Conservation (phyloP, 2,329 filamentous ascomycete species). For the Neofusicoccum kwambonambiense region DNA sequence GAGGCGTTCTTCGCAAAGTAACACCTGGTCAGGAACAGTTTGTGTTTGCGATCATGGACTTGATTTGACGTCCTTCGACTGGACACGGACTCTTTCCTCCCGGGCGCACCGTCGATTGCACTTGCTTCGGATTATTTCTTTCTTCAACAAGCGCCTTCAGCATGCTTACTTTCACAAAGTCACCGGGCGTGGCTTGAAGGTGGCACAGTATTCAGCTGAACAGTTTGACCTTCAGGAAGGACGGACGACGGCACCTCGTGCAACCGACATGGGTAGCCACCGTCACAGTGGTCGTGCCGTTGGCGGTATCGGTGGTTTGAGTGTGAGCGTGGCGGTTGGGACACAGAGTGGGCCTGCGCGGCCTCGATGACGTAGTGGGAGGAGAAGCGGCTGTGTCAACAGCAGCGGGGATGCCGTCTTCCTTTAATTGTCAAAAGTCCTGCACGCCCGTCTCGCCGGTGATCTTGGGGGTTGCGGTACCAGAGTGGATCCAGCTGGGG, state of each 20-base stretch:
- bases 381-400: neutral
- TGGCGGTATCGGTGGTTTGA: neutral
- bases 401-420: neutral
- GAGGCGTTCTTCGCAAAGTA: neutral
- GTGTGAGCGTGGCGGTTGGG: neutral
- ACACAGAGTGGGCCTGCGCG: constrained; percentile 4
- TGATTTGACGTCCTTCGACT: neutral
- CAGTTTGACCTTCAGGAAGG: constrained; percentile 13
- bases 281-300: constrained; percentile 10
- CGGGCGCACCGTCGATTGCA: neutral
- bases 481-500: constrained; percentile 59
- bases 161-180: neutral
- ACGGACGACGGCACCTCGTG: constrained; percentile 11
- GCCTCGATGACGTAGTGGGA: neutral
- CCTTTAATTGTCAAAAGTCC: constrained; percentile 40
- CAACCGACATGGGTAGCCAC: constrained; percentile 17
- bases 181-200: neutral
- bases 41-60: neutral
- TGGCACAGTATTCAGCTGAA: constrained; percentile 4
- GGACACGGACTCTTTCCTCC: neutral
- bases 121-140: neutral
- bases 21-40: neutral
- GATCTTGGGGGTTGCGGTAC: constrained; percentile 30
- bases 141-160: neutral
- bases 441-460: constrained; percentile 50